Evolutionary conservation across 768 basidiomycete genomes (phyloP).

Genomic region (Rhodotorula toruloides): DNA sequence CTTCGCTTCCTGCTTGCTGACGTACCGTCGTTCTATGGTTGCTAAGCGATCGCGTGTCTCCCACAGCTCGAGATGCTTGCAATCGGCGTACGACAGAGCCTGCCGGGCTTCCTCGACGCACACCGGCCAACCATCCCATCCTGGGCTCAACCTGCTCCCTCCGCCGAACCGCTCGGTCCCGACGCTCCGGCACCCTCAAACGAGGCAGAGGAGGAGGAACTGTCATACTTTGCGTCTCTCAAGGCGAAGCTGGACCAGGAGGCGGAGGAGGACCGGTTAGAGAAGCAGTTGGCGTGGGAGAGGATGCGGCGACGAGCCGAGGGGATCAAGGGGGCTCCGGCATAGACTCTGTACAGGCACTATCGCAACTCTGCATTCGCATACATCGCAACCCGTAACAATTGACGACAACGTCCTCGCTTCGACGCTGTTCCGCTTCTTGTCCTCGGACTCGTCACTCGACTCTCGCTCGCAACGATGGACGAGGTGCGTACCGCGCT

Average conservation of each 20-base stretch:
- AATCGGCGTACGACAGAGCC: constrained; percentile 15
- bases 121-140: constrained; percentile 18
- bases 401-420: too few species aligned
- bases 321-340: background rate
- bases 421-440: background rate
- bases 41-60: background rate
- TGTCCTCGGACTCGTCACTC: background rate
- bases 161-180: background rate
- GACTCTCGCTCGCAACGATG: too few species aligned
- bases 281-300: constrained; percentile 18
- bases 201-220: constrained; percentile 1
- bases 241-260: constrained; percentile 34
- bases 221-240: constrained; percentile 28
- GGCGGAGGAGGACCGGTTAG: constrained; percentile 21
- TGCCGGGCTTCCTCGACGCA: constrained; percentile 8
- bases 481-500: background rate
- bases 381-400: background rate
- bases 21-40: background rate
- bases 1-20: background rate
- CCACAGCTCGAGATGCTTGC: constrained; percentile 27
- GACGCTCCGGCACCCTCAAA: too few species aligned
- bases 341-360: background rate
- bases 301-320: constrained; percentile 42
- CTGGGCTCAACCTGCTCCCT: constrained; percentile 20
- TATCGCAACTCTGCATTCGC: background rate